These are phyloP conservation scores for Colletotrichum ledebouriae DNA, from an alignment of 2,329 filamentous ascomycete genomes.

Conservation along the genomic window DNA sequence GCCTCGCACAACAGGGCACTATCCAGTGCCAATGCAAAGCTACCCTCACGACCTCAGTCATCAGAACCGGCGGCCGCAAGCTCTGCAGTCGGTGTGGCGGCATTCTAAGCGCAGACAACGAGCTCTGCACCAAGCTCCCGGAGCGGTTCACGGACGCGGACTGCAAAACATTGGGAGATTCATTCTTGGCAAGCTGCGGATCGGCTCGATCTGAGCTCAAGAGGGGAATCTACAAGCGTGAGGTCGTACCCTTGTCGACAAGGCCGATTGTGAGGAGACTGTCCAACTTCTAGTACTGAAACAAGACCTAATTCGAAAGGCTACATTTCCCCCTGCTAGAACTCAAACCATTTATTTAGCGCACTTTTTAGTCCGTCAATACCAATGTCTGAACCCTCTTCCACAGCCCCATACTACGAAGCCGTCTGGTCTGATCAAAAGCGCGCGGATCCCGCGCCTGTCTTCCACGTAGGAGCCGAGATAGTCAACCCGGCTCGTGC, in stretches of 20 bases:
- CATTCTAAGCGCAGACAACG: conserved; percentile 25
- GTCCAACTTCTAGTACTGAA: conserved; percentile 12
- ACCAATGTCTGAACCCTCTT: conserved; percentile 43
- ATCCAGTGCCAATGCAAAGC: conserved; percentile 36
- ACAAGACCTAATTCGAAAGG: neutral
- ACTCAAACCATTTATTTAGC: conserved; percentile 17
- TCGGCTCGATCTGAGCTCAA: conserved; percentile 32
- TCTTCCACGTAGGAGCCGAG: conserved; percentile 44
- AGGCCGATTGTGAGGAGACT: conserved; percentile 24
- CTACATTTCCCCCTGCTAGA: neutral
- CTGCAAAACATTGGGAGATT: conserved; percentile 31
- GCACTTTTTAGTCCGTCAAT: conserved; percentile 34
- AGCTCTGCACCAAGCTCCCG: conserved; percentile 32
- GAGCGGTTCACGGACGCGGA: conserved; percentile 34
- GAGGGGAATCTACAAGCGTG: conserved; percentile 38
- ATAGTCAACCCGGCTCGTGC: conserved; percentile 44
- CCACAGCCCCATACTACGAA: conserved; percentile 49
- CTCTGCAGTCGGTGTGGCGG: conserved; percentile 33
- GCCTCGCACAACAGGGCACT: conserved; percentile 32
- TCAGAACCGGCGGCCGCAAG: conserved; percentile 23
- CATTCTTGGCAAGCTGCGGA: conserved; percentile 37
- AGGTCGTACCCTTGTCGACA: conserved; percentile 30
- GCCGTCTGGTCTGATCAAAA: conserved; percentile 51
- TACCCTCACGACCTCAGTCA: conserved; percentile 13
- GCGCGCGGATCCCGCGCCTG: conserved; percentile 45